These are phyloP conservation scores for Fusarium mundagurra DNA, from an alignment of 2,329 filamentous ascomycete genomes.

Conservation along the genomic window DNA sequence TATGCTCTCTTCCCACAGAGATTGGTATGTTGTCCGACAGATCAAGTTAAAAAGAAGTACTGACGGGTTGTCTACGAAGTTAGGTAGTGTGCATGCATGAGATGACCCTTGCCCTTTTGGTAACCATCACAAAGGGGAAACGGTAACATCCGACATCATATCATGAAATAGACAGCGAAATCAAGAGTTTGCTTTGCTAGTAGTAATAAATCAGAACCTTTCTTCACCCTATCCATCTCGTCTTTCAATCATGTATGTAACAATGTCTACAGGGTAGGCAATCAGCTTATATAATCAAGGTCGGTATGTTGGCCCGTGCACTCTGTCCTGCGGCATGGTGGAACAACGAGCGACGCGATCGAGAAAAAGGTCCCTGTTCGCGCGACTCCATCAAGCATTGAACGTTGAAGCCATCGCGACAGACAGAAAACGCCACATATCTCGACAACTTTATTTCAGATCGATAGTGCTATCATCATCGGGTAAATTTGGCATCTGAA, in stretches of 20 bases:
- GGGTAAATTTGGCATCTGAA: not conserved
- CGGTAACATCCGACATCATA: too few species aligned
- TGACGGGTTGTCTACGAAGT: not conserved
- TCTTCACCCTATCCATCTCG: not conserved
- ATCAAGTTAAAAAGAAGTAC: not conserved
- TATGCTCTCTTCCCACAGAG: not conserved
- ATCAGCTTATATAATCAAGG: constrained; percentile 30
- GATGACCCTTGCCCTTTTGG: not conserved
- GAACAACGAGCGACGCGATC: constrained; percentile 44
- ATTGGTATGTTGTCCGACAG: not conserved
- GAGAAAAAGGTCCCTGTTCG: constrained; percentile 44
- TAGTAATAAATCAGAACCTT: not conserved
- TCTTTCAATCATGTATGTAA: not conserved
- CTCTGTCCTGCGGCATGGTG: constrained; percentile 29
- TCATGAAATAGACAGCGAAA: not conserved
- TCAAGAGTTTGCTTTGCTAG: not conserved
- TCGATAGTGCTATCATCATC: not conserved
- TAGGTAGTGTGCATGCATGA: not conserved
- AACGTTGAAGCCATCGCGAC: constrained; percentile 36
- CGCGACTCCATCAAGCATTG: constrained; percentile 44
- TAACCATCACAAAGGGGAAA: not conserved
- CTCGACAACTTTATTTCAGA: not conserved
- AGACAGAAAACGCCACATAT: constrained; percentile 23
- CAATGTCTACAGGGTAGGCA: constrained; percentile 24
- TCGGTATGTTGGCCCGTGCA: constrained; percentile 10